These are phyloP conservation scores for Cladosporium sp. DNA, from an alignment of 2,329 filamentous ascomycete species.

Conservation along the genomic window DNA sequence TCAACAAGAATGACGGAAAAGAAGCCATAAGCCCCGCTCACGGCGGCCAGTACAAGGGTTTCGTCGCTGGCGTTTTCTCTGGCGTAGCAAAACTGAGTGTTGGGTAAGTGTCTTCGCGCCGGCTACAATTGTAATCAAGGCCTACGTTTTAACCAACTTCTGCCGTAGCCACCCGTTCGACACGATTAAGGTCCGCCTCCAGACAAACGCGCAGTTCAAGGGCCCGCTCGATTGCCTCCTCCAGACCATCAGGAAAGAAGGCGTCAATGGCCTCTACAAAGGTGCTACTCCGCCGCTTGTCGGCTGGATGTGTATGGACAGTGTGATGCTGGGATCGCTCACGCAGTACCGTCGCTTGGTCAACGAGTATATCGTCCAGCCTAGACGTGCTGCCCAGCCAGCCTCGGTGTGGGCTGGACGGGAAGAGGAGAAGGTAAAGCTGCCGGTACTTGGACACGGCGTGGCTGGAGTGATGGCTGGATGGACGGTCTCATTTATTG, in stretches of 20 bases:
- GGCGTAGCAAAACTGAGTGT: slow-evolving; percentile 81
- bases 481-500: slow-evolving; percentile 86
- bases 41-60: slow-evolving; percentile 41
- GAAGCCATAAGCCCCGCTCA: slow-evolving; percentile 23
- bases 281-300: slow-evolving; percentile 87
- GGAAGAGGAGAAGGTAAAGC: slow-evolving; percentile 45
- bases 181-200: slow-evolving; percentile 92
- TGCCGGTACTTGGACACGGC: slow-evolving; percentile 80
- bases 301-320: slow-evolving; percentile 99
- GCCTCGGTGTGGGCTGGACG: slow-evolving; percentile 30
- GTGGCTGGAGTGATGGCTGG: slow-evolving; percentile 86
- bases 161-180: slow-evolving; percentile 73
- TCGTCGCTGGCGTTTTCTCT: slow-evolving; percentile 93
- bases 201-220: slow-evolving; percentile 73
- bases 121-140: background rate
- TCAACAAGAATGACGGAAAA: slow-evolving; percentile 21
- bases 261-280: slow-evolving; percentile 85
- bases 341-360: slow-evolving; percentile 85
- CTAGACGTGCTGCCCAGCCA: slow-evolving; percentile 37
- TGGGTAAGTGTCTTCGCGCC: slow-evolving; percentile 55
- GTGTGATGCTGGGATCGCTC: slow-evolving; percentile 85
- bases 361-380: slow-evolving; percentile 74
- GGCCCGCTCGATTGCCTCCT: slow-evolving; percentile 84
- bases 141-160: background rate
- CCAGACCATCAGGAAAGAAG: slow-evolving; percentile 83